Evolutionary conservation across 768 basidiomycete genomes (phyloP), one percentile per base, ranked within the genome.

Genomic region (Kwoniella mangroviensis): DNA sequence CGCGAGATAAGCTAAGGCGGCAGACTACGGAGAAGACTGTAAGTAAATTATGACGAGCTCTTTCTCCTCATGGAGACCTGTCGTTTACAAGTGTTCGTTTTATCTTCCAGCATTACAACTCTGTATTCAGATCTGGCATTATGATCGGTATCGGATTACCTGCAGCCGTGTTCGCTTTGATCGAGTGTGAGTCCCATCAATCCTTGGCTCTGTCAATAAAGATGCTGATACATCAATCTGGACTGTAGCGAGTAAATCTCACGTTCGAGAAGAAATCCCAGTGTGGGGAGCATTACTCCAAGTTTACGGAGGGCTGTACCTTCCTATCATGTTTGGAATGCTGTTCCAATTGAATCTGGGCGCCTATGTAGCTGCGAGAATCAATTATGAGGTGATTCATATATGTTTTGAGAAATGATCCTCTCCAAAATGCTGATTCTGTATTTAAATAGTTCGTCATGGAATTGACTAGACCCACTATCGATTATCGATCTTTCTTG

Each of bases 301-400:
- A 73, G 84, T 95, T 21, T 99, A 97, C 78, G 90, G 87, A 0
- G 86, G 90, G 4, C 82, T 96, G 26, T 82, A 89, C 54, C 81
- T 97, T 3, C 94, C 94, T 0, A 85, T 90, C 6, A 71, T 96
- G 2, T 91, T 97, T 77, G 85, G 89, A 1, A 70, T 93, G 41
- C 84, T 97, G 0, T 88, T 98, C 64, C 91, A 92, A 26, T 67
- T 91, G n/a, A 98, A 99, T 79, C 73, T 98, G 4, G 74, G 90
- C 22, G 90, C 90, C 0, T 99, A 92, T 91, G 86, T 88, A 0
- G 83, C 84, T 4, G 85, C 89, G 5, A 86, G 91, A 56, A 93
- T 99, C 75, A 98, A 98, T 79, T 96, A 94, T 76, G 87, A 90
- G n/a, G 96, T 98, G 81, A 92, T 75, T 65, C 12, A 34, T 34